A percentile compares a stretch with the other conserved stretches of the same genome.
Evolutionary conservation across 768 basidiomycete genomes (phyloP).

Genomic region (Xerocomus brunneocitrinus): DNA sequence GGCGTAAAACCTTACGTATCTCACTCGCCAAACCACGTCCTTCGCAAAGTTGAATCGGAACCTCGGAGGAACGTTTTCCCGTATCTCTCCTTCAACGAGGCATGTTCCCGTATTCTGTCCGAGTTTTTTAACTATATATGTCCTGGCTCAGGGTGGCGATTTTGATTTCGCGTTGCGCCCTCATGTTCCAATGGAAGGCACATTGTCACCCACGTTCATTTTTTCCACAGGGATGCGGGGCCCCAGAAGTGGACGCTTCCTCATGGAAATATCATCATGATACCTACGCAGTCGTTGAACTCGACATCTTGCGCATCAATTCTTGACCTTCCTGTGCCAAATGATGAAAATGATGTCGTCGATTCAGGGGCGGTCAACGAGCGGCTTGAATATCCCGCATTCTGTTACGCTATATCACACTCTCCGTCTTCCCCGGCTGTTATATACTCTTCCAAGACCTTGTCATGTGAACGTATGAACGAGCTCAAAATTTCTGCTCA

Average conservation of each 20-base stretch:
- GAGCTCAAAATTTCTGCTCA: neutral
- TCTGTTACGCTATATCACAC: neutral
- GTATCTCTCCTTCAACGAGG: neutral
- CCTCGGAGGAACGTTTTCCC: neutral
- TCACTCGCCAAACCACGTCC: neutral
- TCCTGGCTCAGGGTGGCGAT: neutral
- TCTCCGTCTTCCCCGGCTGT: neutral
- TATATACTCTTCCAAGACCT: neutral
- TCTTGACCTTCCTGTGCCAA: no score
- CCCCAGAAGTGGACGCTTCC: neutral
- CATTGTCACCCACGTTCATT: neutral
- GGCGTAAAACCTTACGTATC: neutral
- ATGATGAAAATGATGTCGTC: neutral
- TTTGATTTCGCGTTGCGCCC: neutral
- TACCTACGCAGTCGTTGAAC: neutral
- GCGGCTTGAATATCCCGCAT: neutral
- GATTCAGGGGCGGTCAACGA: neutral
- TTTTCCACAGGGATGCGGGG: neutral
- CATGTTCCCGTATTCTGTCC: neutral
- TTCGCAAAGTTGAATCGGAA: neutral
- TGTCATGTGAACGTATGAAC: conserved; percentile 7
- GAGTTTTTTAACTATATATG: neutral
- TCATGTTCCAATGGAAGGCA: neutral
- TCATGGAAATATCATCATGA: neutral
- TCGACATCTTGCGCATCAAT: neutral